Percentiles rank a stretch among this genome's conserved stretches.
phyloP scores from a whole-genome alignment of 129 eudicot genomes.

The Flaveria brownii region DNA sequence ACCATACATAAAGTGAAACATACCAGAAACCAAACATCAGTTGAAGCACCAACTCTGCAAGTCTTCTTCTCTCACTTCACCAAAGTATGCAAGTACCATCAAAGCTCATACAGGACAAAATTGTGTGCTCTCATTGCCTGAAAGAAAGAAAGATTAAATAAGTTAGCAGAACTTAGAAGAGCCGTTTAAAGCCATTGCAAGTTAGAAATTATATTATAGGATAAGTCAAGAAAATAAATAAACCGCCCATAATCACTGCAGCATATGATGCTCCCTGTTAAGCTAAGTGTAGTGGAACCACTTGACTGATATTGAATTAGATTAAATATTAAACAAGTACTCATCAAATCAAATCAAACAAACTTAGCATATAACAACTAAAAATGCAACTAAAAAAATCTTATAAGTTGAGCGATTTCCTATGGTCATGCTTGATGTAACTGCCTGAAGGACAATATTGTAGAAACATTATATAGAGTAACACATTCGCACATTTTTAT shows the following conservation, averaged over 20 bases:
- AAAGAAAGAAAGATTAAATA: not conserved
- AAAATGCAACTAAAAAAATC: not conserved
- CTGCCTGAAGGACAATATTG: not conserved
- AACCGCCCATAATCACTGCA: conserved; percentile 2
- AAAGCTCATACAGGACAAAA: conserved; percentile 41
- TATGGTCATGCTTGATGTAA: too few relatives aligned
- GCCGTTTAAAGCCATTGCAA: not conserved
- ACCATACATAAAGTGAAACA: conserved; percentile 28
- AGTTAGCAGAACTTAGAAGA: not conserved
- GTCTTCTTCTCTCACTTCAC: conserved; percentile 15
- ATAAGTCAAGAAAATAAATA: not conserved
- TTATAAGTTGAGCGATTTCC: too few relatives aligned
- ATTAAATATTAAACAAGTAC: conserved; percentile 5
- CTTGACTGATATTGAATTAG: not conserved
- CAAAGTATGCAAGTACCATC: conserved; percentile 23
- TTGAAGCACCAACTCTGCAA: conserved; percentile 6
- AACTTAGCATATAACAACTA: not conserved
- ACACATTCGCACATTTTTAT: not conserved
- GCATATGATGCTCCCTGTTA: not conserved
- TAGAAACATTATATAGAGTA: not conserved
- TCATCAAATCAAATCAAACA: conserved; percentile 5
- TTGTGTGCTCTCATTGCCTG: conserved; percentile 36
- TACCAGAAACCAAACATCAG: conserved; percentile 27
- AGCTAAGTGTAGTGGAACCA: not conserved
- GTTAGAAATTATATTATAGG: not conserved